A percentile compares a stretch with the other conserved stretches of the same genome.
phyloP scores from a whole-genome alignment of 1,284 basidiomycete genomes.

The Puccinia novopanici region DNA sequence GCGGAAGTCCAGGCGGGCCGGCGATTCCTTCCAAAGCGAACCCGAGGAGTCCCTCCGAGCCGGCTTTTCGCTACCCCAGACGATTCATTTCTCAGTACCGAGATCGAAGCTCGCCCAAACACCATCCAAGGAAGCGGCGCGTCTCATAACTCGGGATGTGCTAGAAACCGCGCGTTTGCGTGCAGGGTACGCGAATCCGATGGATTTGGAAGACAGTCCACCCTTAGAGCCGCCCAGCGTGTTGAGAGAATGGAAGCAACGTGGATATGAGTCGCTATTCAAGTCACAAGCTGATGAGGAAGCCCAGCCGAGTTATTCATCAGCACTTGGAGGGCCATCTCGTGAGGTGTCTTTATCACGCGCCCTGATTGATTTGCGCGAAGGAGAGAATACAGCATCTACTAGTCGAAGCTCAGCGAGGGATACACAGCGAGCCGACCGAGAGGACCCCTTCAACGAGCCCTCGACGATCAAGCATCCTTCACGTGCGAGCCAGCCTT shows the following conservation, averaged over 20 bases:
- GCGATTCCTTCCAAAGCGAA: constrained; percentile 52
- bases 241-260: constrained; percentile 43
- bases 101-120: constrained; percentile 57
- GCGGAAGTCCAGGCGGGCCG: neutral
- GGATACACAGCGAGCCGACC: neutral
- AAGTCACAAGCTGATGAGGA: constrained; percentile 17
- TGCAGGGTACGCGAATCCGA: constrained; percentile 47
- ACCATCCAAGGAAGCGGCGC: constrained; percentile 59
- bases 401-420: neutral
- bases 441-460: constrained; percentile 33
- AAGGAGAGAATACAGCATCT: neutral
- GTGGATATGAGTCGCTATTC: constrained; percentile 43
- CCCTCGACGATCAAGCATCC: constrained; percentile 1
- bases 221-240: constrained; percentile 46
- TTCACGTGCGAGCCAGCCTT: neutral
- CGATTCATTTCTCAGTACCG: constrained; percentile 58
- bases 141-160: constrained; percentile 57
- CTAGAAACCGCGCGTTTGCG: constrained; percentile 54
- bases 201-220: constrained; percentile 45
- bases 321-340: neutral
- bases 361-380: constrained; percentile 33
- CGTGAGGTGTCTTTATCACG: constrained; percentile 32
- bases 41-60: constrained; percentile 56
- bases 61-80: constrained; percentile 59
- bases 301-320: constrained; percentile 13